Conservation (phyloP, 2,329 filamentous ascomycete genomes). For the Fusarium pilosicola region DNA sequence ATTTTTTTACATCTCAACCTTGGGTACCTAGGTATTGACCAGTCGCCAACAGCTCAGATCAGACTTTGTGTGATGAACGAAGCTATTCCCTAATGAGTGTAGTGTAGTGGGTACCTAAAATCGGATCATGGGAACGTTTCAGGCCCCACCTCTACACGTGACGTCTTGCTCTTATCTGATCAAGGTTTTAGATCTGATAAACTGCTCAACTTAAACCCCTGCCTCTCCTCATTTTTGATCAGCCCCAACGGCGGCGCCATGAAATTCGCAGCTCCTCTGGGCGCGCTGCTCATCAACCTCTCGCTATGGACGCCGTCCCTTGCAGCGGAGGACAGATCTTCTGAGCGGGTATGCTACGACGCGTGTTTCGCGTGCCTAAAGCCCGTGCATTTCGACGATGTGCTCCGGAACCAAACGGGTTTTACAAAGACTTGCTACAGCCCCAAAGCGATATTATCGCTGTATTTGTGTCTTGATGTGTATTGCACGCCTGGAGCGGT, state of each 20-base stretch:
- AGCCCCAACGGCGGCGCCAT: slow-evolving; percentile 24
- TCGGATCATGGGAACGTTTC: neutral
- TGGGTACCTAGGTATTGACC: too few relatives aligned
- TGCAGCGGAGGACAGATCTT: slow-evolving; percentile 6
- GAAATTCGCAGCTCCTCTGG: slow-evolving; percentile 14
- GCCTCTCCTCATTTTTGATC: neutral
- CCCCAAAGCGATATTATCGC: slow-evolving; percentile 42
- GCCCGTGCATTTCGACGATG: slow-evolving; percentile 48
- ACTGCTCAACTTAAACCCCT: neutral
- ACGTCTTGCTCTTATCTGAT: slow-evolving; percentile 40
- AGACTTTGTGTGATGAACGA: neutral
- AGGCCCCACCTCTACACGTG: neutral
- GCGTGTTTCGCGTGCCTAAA: slow-evolving; percentile 47
- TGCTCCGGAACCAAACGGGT: slow-evolving; percentile 29
- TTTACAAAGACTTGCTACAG: slow-evolving; percentile 46
- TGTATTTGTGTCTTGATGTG: slow-evolving; percentile 52
- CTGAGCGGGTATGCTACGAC: slow-evolving; percentile 46
- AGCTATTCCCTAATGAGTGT: neutral
- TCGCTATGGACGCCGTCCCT: neutral
- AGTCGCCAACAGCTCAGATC: too few relatives aligned
- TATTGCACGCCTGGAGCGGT: slow-evolving; percentile 48
- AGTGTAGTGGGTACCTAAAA: neutral
- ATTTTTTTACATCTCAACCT: too few relatives aligned
- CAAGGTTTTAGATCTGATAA: slow-evolving; percentile 38
- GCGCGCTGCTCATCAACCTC: neutral